Conservation (phyloP, 2,329 filamentous ascomycete species). For the Trichophyton benhamiae region DNA sequence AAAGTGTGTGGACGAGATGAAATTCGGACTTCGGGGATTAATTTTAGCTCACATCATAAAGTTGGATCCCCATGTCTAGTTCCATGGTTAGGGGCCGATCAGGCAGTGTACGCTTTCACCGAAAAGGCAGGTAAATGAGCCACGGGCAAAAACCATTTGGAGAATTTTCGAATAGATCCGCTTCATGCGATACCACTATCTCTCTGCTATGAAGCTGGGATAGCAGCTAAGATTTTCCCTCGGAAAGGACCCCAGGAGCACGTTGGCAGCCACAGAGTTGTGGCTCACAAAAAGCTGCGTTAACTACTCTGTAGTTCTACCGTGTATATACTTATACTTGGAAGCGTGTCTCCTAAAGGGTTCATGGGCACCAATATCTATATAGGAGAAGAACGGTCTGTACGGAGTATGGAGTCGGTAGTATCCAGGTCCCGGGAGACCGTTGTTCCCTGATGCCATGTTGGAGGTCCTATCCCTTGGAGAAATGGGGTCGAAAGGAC, state of each 20-base stretch:
- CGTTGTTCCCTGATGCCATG: background rate
- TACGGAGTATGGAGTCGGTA: background rate
- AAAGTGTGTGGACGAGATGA: background rate
- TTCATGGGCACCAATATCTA: background rate
- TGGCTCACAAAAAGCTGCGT: background rate
- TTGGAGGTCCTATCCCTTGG: background rate
- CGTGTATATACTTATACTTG: background rate
- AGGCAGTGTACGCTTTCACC: background rate
- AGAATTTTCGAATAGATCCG: constrained; percentile 1
- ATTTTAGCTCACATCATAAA: background rate
- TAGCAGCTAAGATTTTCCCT: background rate
- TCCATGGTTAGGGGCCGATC: constrained; percentile 1
- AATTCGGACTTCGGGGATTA: constrained; percentile 2
- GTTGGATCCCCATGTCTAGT: background rate
- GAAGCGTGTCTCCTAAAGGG: background rate
- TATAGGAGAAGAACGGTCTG: background rate
- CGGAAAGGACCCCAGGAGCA: background rate
- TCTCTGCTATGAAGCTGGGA: background rate
- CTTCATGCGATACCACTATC: background rate
- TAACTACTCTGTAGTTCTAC: too few species aligned
- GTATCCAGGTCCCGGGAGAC: background rate
- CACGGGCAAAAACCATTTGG: background rate
- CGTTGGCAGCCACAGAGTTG: background rate
- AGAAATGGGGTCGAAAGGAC: background rate
- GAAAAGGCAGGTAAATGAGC: constrained; percentile 5